A percentile compares a stretch with the other conserved stretches of the same genome.
phyloP scores from a whole-genome alignment of 106 monocot species.

The Dendrobium catenatum region DNA sequence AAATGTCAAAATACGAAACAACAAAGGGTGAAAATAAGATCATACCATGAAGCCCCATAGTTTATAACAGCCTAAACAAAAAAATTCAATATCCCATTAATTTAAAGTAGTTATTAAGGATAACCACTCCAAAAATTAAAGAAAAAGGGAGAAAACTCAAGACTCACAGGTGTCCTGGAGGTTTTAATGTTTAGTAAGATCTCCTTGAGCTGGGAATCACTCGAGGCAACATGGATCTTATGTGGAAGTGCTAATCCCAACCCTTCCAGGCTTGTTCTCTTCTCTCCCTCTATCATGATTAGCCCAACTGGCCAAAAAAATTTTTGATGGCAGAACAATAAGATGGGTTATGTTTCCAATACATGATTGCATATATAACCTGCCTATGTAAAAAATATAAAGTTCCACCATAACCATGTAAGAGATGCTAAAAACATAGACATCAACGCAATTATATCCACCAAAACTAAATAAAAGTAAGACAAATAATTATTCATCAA shows the following conservation, averaged over 20 bases:
- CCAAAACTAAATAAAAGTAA: too few species aligned
- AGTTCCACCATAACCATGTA: too few species aligned
- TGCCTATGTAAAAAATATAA: background rate
- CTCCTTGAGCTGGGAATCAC: conserved; percentile 16
- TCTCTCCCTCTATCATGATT: background rate
- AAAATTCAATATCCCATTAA: background rate
- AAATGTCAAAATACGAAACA: background rate
- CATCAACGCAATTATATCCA: too few species aligned
- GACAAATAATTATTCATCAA: too few species aligned
- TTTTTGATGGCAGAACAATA: background rate
- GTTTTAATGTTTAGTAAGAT: conserved; percentile 30
- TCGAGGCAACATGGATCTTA: conserved; percentile 8
- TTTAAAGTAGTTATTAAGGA: background rate
- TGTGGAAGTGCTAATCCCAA: conserved; percentile 9
- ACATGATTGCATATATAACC: background rate
- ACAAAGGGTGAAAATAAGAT: background rate
- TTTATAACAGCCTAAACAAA: conserved; percentile 31
- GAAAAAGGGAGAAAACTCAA: background rate
- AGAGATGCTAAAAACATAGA: too few species aligned
- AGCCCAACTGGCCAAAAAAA: background rate
- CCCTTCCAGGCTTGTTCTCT: background rate
- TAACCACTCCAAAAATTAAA: background rate
- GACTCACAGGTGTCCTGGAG: conserved; percentile 21
- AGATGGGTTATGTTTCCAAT: background rate
- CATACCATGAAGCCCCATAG: conserved; percentile 42